These are phyloP conservation scores for Termitomyces sp. DNA, from an alignment of 768 basidiomycete species.

Conservation along the genomic window DNA sequence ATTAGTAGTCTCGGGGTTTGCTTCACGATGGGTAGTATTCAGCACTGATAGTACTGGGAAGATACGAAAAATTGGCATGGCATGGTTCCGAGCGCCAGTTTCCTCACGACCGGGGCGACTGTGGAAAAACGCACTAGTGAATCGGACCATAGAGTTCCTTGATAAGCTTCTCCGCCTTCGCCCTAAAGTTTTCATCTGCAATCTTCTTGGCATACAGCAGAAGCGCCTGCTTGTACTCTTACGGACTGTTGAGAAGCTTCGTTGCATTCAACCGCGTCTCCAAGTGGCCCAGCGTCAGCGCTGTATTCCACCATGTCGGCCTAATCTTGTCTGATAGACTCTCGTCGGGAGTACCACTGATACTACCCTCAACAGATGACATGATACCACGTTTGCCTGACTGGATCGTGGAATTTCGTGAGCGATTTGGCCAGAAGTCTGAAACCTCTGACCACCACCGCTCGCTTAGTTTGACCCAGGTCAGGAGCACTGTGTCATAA, in stretches of 20 bases:
- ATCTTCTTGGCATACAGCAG: slow-evolving; percentile 79
- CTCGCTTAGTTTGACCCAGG: slow-evolving; percentile 78
- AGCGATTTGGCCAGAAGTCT: slow-evolving; percentile 77
- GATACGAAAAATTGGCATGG: neutral
- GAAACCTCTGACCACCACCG: slow-evolving; percentile 86
- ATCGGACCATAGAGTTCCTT: slow-evolving; percentile 89
- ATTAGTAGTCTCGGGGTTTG: neutral
- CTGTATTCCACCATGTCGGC: slow-evolving; percentile 80
- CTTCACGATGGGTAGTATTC: too few relatives aligned
- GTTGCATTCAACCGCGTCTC: slow-evolving; percentile 82
- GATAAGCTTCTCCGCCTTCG: slow-evolving; percentile 90
- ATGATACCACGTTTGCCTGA: slow-evolving; percentile 51
- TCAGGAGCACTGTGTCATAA: slow-evolving; percentile 63
- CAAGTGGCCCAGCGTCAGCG: slow-evolving; percentile 84
- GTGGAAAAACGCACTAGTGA: slow-evolving; percentile 70
- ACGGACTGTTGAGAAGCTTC: slow-evolving; percentile 71
- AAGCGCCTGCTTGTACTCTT: slow-evolving; percentile 80
- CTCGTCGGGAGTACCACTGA: slow-evolving; percentile 36
- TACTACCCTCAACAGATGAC: slow-evolving; percentile 47
- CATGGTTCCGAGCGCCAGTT: neutral
- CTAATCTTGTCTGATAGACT: slow-evolving; percentile 43
- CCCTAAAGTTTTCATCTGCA: slow-evolving; percentile 86
- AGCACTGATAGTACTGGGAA: neutral
- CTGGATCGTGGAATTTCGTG: slow-evolving; percentile 40
- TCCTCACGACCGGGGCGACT: slow-evolving; percentile 69